phyloP scores from a whole-genome alignment of 2,329 filamentous ascomycete genomes.

The Podosphaera fusca region DNA sequence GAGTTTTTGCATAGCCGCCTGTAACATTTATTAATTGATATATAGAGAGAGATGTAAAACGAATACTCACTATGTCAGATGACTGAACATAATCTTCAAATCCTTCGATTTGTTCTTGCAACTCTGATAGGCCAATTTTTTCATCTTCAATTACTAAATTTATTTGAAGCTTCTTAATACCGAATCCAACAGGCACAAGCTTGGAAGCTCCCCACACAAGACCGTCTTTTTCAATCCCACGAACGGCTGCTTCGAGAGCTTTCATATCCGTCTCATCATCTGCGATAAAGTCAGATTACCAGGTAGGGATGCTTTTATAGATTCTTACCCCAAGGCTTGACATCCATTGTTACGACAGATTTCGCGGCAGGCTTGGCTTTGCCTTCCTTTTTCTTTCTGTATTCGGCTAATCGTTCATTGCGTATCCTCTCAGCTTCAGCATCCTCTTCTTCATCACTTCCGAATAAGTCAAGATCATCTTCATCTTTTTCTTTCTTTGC shows the following conservation, averaged over 20 bases:
- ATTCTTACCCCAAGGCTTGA: slow-evolving; percentile 93
- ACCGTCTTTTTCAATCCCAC: slow-evolving; percentile 72
- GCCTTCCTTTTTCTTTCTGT: slow-evolving; percentile 88
- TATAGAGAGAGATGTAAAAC: slow-evolving; percentile 3
- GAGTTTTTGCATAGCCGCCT: slow-evolving; percentile 73
- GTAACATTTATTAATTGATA: slow-evolving; percentile 7
- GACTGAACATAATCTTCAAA: slow-evolving; percentile 95
- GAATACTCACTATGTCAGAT: slow-evolving; percentile 45
- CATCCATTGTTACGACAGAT: slow-evolving; percentile 83
- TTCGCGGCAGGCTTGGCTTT: slow-evolving; percentile 87
- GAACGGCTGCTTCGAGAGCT: slow-evolving; percentile 58
- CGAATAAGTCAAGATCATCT: slow-evolving; percentile 82
- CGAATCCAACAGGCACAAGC: slow-evolving; percentile 77
- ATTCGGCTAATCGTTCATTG: slow-evolving; percentile 77
- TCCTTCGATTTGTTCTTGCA: slow-evolving; percentile 65
- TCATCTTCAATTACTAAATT: slow-evolving; percentile 95
- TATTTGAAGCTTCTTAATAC: slow-evolving; percentile 99
- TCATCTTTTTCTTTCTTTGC: slow-evolving; percentile 63
- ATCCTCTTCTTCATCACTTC: slow-evolving; percentile 84
- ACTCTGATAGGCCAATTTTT: slow-evolving; percentile 69
- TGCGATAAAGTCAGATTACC: slow-evolving; percentile 14
- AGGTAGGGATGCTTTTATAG: slow-evolving; percentile 4
- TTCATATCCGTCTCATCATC: slow-evolving; percentile 90
- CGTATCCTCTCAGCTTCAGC: slow-evolving; percentile 63
- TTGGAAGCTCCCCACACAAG: slow-evolving; percentile 89